Percentiles rank a stretch among this genome's conserved stretches.
Conservation (phyloP, 2,329 filamentous ascomycete genomes). For the Fusarium devonianum region DNA sequence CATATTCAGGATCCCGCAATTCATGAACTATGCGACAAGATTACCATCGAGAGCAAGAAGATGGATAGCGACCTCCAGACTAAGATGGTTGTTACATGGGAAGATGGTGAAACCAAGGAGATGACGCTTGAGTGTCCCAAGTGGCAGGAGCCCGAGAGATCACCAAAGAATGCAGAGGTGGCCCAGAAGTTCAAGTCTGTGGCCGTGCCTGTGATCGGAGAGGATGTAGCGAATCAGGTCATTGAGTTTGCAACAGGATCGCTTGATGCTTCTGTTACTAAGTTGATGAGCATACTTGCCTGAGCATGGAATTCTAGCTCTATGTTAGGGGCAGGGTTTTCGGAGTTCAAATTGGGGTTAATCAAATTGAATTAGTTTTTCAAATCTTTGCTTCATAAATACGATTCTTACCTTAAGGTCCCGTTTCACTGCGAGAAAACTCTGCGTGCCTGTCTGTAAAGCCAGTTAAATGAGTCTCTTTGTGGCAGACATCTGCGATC, state of each 20-base stretch:
- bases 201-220: background rate
- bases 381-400: too few species aligned
- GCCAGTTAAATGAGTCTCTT: too few species aligned
- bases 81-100: background rate
- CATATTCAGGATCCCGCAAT: background rate
- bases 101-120: background rate
- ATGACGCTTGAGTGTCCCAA: background rate
- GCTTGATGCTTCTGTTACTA: background rate
- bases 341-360: too few species aligned
- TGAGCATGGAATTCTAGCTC: background rate
- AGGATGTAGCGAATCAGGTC: background rate
- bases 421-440: too few species aligned
- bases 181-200: background rate
- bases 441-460: too few species aligned
- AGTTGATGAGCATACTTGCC: background rate
- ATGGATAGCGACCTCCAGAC: background rate
- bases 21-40: slow-evolving; percentile 5
- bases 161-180: background rate
- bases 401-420: too few species aligned
- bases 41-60: slow-evolving; percentile 11
- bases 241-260: background rate
- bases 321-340: background rate
- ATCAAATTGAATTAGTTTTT: too few species aligned
- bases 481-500: too few species aligned
- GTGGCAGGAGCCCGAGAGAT: background rate